Conservation (phyloP, 768 basidiomycete species). For the Porpolomopsis calyptriformis region DNA sequence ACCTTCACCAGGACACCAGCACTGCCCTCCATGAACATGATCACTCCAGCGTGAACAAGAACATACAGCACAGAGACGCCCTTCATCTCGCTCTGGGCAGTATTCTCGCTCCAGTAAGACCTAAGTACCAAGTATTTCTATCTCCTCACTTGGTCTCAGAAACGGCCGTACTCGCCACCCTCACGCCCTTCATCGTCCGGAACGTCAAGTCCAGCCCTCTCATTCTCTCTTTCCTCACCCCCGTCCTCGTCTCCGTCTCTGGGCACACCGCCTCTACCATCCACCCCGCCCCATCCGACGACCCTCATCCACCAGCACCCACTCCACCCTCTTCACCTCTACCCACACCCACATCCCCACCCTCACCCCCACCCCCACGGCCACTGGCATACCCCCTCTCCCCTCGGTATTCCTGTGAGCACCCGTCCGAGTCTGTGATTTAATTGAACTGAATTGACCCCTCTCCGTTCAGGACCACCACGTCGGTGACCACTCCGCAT, state of each 20-base stretch:
- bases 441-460: background rate
- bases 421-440: background rate
- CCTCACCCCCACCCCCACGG: constrained; percentile 7
- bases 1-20: too few species aligned
- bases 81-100: constrained; percentile 49
- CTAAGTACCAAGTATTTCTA: background rate
- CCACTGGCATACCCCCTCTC: constrained; percentile 24
- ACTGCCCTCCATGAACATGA: constrained; percentile 15
- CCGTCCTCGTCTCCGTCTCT: constrained; percentile 9
- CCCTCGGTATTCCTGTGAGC: constrained; percentile 27
- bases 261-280: constrained; percentile 19
- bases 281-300: constrained; percentile 16
- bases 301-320: constrained; percentile 15
- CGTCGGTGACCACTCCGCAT: background rate
- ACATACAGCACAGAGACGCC: constrained; percentile 36
- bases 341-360: constrained; percentile 10
- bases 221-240: constrained; percentile 21
- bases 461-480: background rate
- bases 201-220: constrained; percentile 37
- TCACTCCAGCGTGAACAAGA: constrained; percentile 18
- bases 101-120: constrained; percentile 48
- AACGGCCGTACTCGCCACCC: constrained; percentile 36
- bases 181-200: constrained; percentile 35
- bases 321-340: constrained; percentile 14
- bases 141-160: constrained; percentile 23